These are phyloP conservation scores for Leucocoprinus gongylophorus DNA, from an alignment of 1,284 basidiomycete genomes.

Conservation along the genomic window DNA sequence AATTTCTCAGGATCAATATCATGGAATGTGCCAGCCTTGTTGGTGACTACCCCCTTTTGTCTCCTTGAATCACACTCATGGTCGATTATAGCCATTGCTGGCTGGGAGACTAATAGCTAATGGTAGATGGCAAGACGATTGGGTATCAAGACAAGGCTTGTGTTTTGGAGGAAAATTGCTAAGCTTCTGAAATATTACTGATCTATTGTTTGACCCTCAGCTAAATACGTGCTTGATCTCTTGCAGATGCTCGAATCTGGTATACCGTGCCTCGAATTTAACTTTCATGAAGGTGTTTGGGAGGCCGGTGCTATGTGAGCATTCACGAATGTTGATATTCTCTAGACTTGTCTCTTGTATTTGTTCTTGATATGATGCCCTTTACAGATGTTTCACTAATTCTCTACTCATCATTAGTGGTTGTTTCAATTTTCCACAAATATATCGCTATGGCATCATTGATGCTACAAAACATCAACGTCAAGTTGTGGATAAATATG, in stretches of 20 bases:
- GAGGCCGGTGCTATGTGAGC: too few relatives aligned
- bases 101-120: slow-evolving; percentile 74
- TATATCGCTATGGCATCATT: slow-evolving; percentile 47
- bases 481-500: slow-evolving; percentile 56
- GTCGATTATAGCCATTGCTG: slow-evolving; percentile 58
- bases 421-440: slow-evolving; percentile 40
- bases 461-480: slow-evolving; percentile 67
- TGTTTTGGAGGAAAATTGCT: slow-evolving; percentile 80
- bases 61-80: background rate
- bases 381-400: slow-evolving; percentile 73
- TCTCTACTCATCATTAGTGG: slow-evolving; percentile 58
- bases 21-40: slow-evolving; percentile 85
- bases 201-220: slow-evolving; percentile 71
- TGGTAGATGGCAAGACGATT: slow-evolving; percentile 68
- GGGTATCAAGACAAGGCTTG: slow-evolving; percentile 75
- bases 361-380: slow-evolving; percentile 57
- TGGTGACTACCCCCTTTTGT: slow-evolving; percentile 34
- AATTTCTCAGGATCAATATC: slow-evolving; percentile 65
- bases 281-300: too few relatives aligned
- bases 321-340: too few relatives aligned
- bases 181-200: too few relatives aligned
- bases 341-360: too few relatives aligned
- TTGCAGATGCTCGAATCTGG: slow-evolving; percentile 64
- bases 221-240: slow-evolving; percentile 68
- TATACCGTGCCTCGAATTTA: slow-evolving; percentile 60